phyloP scores from a whole-genome alignment of 176 grass and related monocot species.

The Chrysopogon serrulatus region DNA sequence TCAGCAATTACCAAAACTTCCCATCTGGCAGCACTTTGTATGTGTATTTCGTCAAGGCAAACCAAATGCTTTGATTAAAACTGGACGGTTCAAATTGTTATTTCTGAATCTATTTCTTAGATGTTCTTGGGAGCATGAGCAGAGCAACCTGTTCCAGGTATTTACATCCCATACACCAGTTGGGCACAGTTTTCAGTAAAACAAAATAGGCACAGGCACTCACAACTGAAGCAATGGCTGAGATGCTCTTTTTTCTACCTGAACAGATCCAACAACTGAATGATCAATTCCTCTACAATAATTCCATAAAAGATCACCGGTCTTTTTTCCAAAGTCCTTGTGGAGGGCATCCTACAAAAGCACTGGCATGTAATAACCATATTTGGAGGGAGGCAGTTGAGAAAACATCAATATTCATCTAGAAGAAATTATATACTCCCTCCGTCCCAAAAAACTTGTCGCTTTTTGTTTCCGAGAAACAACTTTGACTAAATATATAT shows the following conservation, averaged over 20 bases:
- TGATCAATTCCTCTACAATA: conserved; percentile 95
- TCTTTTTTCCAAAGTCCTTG: conserved; percentile 80
- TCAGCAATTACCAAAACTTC: background rate
- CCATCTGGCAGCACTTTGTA: background rate
- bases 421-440: background rate
- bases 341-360: conserved; percentile 70
- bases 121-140: background rate
- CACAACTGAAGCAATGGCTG: background rate
- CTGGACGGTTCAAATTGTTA: background rate
- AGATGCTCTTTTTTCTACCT: conserved; percentile 45
- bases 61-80: background rate
- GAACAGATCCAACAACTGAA: conserved; percentile 77
- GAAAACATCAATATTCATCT: background rate
- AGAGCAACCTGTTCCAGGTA: background rate
- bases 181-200: background rate
- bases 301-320: conserved; percentile 86
- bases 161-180: background rate
- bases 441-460: too few relatives aligned
- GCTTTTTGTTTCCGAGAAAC: too few relatives aligned
- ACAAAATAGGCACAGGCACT: conserved; percentile 1
- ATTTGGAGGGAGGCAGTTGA: conserved; percentile 8
- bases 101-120: background rate
- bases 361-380: conserved; percentile 3
- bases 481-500: too few relatives aligned
- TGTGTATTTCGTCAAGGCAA: background rate